These are phyloP conservation scores for Aspergillus candidus DNA, from an alignment of 2,329 filamentous ascomycete species.

Conservation along the genomic window DNA sequence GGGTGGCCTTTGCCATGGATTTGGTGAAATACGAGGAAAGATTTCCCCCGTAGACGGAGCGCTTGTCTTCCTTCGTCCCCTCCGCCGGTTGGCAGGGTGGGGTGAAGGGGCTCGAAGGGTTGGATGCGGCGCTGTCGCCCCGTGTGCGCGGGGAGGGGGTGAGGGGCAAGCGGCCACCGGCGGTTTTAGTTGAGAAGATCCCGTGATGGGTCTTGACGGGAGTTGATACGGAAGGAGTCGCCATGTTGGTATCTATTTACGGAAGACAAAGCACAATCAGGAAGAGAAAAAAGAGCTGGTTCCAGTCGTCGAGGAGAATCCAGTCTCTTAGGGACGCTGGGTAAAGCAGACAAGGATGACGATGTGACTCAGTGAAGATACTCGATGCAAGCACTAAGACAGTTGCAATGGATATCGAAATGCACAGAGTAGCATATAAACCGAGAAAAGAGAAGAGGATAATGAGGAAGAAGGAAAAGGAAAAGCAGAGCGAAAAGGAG, in stretches of 20 bases:
- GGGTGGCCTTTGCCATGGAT: slow-evolving; percentile 42
- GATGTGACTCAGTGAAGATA: slow-evolving; percentile 9
- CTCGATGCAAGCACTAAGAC: slow-evolving; percentile 19
- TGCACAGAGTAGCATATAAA: slow-evolving; percentile 26
- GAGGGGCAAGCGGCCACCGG: slow-evolving; percentile 88
- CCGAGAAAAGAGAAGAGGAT: slow-evolving; percentile 17
- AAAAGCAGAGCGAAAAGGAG: slow-evolving; percentile 6
- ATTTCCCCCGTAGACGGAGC: slow-evolving; percentile 76
- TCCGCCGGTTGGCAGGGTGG: slow-evolving; percentile 58
- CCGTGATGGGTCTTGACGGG: slow-evolving; percentile 92
- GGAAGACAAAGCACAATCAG: slow-evolving; percentile 1
- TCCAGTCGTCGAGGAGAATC: slow-evolving; percentile 7
- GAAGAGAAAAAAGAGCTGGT: slow-evolving; percentile 19
- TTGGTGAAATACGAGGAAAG: slow-evolving; percentile 73
- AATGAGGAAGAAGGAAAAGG: slow-evolving; percentile 20
- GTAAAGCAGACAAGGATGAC: slow-evolving; percentile 9
- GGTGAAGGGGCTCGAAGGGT: slow-evolving; percentile 68
- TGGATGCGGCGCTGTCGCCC: slow-evolving; percentile 44
- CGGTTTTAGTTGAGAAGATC: slow-evolving; percentile 85
- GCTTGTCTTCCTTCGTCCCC: slow-evolving; percentile 48
- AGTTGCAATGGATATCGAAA: slow-evolving; percentile 23
- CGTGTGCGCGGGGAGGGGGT: slow-evolving; percentile 78
- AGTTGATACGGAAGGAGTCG: slow-evolving; percentile 74
- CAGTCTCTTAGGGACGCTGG: slow-evolving; percentile 7
- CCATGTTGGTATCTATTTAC: slow-evolving; percentile 56